Conservation (phyloP, 2,329 filamentous ascomycete genomes). For the Didymosphaeria variabile region DNA sequence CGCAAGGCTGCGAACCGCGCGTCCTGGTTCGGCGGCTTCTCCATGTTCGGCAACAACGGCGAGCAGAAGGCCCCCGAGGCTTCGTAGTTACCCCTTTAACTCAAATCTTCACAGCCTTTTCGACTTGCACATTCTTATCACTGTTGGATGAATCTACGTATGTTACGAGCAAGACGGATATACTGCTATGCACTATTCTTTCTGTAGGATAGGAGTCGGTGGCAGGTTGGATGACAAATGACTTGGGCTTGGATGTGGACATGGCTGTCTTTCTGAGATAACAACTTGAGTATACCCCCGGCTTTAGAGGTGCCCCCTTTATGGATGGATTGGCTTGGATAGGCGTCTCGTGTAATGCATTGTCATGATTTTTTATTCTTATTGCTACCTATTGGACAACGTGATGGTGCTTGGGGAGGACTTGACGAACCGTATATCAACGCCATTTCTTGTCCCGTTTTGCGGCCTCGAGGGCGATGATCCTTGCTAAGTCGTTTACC, state of each 20-base stretch:
- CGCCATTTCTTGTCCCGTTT: constrained; percentile 12
- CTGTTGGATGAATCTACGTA: constrained; percentile 11
- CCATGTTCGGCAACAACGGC: constrained; percentile 46
- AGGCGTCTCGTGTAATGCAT: constrained; percentile 15
- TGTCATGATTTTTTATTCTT: constrained; percentile 6
- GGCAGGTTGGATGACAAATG: not conserved
- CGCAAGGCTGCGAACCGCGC: constrained; percentile 56
- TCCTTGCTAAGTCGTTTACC: not conserved
- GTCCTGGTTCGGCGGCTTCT: constrained; percentile 56
- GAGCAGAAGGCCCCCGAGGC: constrained; percentile 40
- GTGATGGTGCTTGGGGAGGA: not conserved
- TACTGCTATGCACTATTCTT: constrained; percentile 6
- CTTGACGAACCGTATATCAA: not conserved
- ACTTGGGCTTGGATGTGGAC: not conserved
- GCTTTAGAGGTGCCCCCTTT: not conserved
- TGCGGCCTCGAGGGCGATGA: constrained; percentile 8
- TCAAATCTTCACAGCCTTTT: not conserved
- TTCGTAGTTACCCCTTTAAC: not conserved
- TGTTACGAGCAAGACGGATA: constrained; percentile 2
- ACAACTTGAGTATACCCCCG: constrained; percentile 12
- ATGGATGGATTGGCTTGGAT: constrained; percentile 4
- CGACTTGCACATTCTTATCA: constrained; percentile 7
- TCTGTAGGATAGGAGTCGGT: constrained; percentile 8
- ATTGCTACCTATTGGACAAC: not conserved
- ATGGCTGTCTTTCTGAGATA: not conserved